These are phyloP conservation scores for Fonsecaea multimorphosa DNA, from an alignment of 2,329 filamentous ascomycete genomes.

Conservation along the genomic window DNA sequence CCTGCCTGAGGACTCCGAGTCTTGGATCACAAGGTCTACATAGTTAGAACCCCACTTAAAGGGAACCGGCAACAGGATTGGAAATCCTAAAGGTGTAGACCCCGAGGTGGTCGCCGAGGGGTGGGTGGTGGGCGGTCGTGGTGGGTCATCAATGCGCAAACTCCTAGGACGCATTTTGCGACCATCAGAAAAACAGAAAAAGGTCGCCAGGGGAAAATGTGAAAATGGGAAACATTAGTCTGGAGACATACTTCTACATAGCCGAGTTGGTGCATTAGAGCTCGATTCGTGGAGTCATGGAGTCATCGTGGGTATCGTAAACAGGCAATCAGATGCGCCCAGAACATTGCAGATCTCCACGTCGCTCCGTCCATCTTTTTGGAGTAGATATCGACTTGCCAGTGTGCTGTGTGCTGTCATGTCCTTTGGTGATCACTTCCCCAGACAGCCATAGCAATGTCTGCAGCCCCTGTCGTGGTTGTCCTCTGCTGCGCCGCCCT, in stretches of 20 bases:
- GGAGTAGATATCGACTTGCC: background rate
- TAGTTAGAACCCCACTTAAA: background rate
- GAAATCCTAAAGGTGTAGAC: conserved; percentile 11
- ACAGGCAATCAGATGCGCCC: background rate
- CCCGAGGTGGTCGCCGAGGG: conserved; percentile 27
- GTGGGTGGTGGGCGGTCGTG: background rate
- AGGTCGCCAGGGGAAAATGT: background rate
- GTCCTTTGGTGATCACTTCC: background rate
- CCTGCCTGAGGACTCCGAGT: background rate
- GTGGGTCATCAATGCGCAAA: conserved; percentile 9
- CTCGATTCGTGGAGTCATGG: background rate
- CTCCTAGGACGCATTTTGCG: background rate
- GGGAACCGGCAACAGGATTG: background rate
- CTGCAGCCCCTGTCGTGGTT: background rate
- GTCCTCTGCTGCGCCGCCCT: background rate
- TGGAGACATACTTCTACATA: conserved; percentile 14
- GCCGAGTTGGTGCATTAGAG: conserved; percentile 9
- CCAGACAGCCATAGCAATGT: background rate
- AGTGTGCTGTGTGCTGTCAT: background rate
- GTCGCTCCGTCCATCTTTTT: background rate
- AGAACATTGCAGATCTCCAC: conserved; percentile 3
- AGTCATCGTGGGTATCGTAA: conserved; percentile 18
- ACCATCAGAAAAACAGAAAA: background rate
- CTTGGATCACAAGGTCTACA: too few relatives aligned
- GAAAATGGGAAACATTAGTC: conserved; percentile 9